Evolutionary conservation across 768 basidiomycete species (phyloP).

Genomic region (Tulasnella sp.): DNA sequence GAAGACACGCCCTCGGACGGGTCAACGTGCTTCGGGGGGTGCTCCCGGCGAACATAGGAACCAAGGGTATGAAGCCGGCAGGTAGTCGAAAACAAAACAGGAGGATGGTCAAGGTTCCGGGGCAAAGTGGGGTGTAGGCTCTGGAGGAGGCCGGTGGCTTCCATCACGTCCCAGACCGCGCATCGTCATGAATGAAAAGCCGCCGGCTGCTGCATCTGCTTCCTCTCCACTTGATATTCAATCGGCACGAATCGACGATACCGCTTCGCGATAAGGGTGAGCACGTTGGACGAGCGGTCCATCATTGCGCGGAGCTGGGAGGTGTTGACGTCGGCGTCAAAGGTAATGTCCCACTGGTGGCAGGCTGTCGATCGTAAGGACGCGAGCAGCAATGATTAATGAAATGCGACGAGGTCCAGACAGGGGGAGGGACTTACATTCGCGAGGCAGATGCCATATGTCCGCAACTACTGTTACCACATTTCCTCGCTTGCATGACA

Average conservation of each 20-base stretch:
- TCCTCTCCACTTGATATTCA: slow-evolving; percentile 31
- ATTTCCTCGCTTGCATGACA: slow-evolving; percentile 32
- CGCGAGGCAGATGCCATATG: slow-evolving; percentile 29
- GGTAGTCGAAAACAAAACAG: not conserved
- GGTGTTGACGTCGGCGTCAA: slow-evolving; percentile 30
- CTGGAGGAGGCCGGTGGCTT: not conserved
- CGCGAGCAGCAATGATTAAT: not conserved
- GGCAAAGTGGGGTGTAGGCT: not conserved
- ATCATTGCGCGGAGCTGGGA: slow-evolving; percentile 26
- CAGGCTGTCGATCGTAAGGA: slow-evolving; percentile 5
- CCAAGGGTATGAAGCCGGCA: not conserved
- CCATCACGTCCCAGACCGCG: not conserved
- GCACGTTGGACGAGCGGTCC: slow-evolving; percentile 25
- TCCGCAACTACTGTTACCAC: slow-evolving; percentile 31
- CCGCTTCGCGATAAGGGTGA: slow-evolving; percentile 26
- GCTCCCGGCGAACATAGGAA: slow-evolving; percentile 8
- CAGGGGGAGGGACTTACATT: slow-evolving; percentile 17
- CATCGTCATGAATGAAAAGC: slow-evolving; percentile 11
- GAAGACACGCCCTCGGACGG: not conserved
- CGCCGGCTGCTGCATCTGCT: slow-evolving; percentile 14
- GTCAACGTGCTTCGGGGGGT: not conserved
- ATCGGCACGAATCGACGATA: slow-evolving; percentile 32
- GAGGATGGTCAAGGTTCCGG: not conserved
- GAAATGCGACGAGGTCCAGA: not conserved
- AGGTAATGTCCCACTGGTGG: slow-evolving; percentile 32